phyloP scores from a whole-genome alignment of 768 basidiomycete species.

The Suillus lakei region DNA sequence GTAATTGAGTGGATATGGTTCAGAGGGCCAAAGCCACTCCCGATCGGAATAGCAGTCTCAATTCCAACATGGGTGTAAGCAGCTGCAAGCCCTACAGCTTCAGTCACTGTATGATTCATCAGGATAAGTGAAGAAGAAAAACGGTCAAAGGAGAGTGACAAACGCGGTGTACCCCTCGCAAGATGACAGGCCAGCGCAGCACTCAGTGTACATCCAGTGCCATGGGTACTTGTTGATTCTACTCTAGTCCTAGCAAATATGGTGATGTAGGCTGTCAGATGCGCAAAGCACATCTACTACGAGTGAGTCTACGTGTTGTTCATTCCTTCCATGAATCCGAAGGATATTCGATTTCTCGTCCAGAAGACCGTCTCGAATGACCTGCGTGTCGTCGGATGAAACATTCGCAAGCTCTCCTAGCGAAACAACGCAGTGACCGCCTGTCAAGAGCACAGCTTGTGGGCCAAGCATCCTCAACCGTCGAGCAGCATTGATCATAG shows the following conservation, averaged over 20 bases:
- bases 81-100: constrained; percentile 64
- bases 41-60: constrained; percentile 66
- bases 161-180: constrained; percentile 51
- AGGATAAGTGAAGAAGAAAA: background rate
- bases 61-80: constrained; percentile 81
- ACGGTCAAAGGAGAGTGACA: constrained; percentile 19
- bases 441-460: constrained; percentile 77
- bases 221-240: constrained; percentile 79
- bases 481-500: constrained; percentile 62
- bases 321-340: constrained; percentile 23
- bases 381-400: constrained; percentile 31
- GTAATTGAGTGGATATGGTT: constrained; percentile 78
- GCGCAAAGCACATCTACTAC: constrained; percentile 70
- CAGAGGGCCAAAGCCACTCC: constrained; percentile 80
- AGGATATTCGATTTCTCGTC: constrained; percentile 71
- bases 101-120: constrained; percentile 44
- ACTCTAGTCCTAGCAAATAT: constrained; percentile 66
- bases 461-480: constrained; percentile 53
- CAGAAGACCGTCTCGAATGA: constrained; percentile 51
- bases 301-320: constrained; percentile 29
- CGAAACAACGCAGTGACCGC: constrained; percentile 70
- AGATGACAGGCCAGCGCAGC: constrained; percentile 77
- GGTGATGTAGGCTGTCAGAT: constrained; percentile 38
- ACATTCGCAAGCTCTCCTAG: constrained; percentile 49
- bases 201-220: constrained; percentile 92